Conservation (phyloP, 768 basidiomycete genomes). For the Psilocybe cubensis region DNA sequence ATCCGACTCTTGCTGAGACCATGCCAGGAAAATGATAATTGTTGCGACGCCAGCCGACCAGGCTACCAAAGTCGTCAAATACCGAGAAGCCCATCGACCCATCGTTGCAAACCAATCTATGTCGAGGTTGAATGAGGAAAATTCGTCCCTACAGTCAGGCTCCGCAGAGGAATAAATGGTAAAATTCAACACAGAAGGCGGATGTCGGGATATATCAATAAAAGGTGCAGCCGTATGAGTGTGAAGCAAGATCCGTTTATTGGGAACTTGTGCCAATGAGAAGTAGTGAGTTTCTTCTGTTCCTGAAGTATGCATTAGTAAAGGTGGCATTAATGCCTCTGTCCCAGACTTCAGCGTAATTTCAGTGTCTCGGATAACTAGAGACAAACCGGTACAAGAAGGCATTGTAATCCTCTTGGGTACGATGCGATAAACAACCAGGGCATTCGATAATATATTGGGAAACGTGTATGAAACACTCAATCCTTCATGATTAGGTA, state of each 20-base stretch:
- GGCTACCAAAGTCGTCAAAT: conserved; percentile 68
- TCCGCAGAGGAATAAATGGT: conserved; percentile 61
- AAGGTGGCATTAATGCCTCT: conserved; percentile 63
- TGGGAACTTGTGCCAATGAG: conserved; percentile 42
- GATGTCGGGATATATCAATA: conserved; percentile 39
- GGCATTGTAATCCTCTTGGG: conserved; percentile 33
- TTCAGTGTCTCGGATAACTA: conserved; percentile 1
- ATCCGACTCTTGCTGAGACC: conserved; percentile 44
- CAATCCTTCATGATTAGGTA: conserved; percentile 37
- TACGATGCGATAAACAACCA: conserved; percentile 66
- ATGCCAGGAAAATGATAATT: conserved; percentile 57
- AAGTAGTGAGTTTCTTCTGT: conserved; percentile 71
- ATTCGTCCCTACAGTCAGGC: conserved; percentile 45
- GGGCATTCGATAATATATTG: conserved; percentile 56
- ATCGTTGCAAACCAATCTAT: conserved; percentile 75
- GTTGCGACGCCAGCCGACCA: conserved; percentile 79
- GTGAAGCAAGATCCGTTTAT: conserved; percentile 59
- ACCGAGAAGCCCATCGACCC: conserved; percentile 74
- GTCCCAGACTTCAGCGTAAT: conserved; percentile 11
- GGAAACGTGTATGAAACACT: conserved; percentile 54
- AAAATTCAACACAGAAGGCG: conserved; percentile 49
- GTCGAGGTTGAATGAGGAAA: conserved; percentile 48
- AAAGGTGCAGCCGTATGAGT: conserved; percentile 74
- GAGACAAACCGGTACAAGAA: conserved; percentile 37
- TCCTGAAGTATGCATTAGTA: conserved; percentile 67